phyloP scores from a whole-genome alignment of 2,329 filamentous ascomycete species.

The Sporothrix pseudoabietina region DNA sequence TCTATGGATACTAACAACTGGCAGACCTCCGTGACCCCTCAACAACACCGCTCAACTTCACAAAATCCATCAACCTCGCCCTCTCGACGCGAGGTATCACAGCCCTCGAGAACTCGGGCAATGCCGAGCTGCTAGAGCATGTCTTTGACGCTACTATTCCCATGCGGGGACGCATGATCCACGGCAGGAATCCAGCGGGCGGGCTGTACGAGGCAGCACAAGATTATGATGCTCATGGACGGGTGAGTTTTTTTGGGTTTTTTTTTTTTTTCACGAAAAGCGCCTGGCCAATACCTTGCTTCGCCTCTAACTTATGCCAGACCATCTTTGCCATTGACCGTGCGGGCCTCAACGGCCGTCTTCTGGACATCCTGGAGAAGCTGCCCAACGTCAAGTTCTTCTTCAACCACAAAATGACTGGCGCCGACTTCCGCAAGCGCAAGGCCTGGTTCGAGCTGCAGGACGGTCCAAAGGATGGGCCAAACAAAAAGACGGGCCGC shows the following conservation, averaged over 20 bases:
- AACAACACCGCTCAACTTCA: slow-evolving; percentile 88
- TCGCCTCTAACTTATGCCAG: slow-evolving; percentile 48
- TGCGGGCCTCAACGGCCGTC: slow-evolving; percentile 74
- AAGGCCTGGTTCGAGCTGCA: slow-evolving; percentile 84
- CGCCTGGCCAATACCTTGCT: not conserved
- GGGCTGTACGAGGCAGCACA: slow-evolving; percentile 76
- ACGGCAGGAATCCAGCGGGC: slow-evolving; percentile 67
- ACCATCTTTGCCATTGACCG: slow-evolving; percentile 85
- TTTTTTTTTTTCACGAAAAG: not conserved
- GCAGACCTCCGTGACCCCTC: slow-evolving; percentile 84
- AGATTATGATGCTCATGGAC: slow-evolving; percentile 84
- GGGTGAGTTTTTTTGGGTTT: slow-evolving; percentile 58
- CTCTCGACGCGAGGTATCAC: slow-evolving; percentile 92
- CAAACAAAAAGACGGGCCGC: slow-evolving; percentile 44
- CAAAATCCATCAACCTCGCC: slow-evolving; percentile 97
- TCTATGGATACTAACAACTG: not conserved
- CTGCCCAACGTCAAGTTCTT: slow-evolving; percentile 88
- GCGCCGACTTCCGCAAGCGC: slow-evolving; percentile 77
- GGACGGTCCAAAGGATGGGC: slow-evolving; percentile 39
- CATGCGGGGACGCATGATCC: slow-evolving; percentile 97
- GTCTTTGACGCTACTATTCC: slow-evolving; percentile 80
- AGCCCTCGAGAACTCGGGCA: slow-evolving; percentile 72
- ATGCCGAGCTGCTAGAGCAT: slow-evolving; percentile 68
- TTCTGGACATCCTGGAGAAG: slow-evolving; percentile 80
- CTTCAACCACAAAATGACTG: slow-evolving; percentile 92